phyloP scores from a whole-genome alignment of 1,284 basidiomycete species.

The Butyriboletus appendiculatus region DNA sequence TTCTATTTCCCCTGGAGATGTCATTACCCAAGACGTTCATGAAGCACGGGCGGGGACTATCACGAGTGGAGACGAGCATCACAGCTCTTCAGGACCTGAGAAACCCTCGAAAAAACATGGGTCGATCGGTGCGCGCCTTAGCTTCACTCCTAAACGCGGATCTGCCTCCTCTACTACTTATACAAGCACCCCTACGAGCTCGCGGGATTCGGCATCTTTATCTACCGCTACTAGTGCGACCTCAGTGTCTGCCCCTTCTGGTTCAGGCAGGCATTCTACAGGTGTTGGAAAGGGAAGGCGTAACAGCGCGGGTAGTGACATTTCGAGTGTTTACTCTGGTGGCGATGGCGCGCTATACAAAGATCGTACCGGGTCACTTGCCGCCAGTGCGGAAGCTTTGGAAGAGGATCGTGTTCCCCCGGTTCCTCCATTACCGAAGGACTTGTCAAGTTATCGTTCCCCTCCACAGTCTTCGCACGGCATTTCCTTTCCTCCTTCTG shows the following conservation, averaged over 20 bases:
- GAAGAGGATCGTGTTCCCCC: constrained; percentile 82
- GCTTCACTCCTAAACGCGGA: constrained; percentile 80
- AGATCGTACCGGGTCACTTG: constrained; percentile 65
- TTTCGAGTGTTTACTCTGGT: constrained; percentile 70
- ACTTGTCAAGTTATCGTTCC: constrained; percentile 77
- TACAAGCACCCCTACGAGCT: constrained; percentile 74
- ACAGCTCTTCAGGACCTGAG: constrained; percentile 47
- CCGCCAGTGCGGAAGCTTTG: constrained; percentile 50
- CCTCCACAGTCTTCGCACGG: constrained; percentile 56
- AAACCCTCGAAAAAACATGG: constrained; percentile 66
- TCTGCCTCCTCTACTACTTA: constrained; percentile 88
- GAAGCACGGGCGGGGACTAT: constrained; percentile 43
- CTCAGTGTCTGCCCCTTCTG: constrained; percentile 67
- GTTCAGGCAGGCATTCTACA: constrained; percentile 65
- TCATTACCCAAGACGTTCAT: constrained; percentile 38
- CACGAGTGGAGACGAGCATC: constrained; percentile 53
- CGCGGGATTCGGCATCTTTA: constrained; percentile 81
- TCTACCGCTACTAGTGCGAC: constrained; percentile 75
- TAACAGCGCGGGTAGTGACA: constrained; percentile 86
- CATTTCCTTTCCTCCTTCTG: constrained; percentile 48
- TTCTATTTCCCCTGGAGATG: constrained; percentile 29
- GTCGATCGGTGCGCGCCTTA: constrained; percentile 57
- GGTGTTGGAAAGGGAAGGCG: constrained; percentile 55
- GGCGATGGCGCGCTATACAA: constrained; percentile 58
- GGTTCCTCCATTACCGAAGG: constrained; percentile 95